These are phyloP conservation scores for Dictyostelium firmibasis DNA, from an alignment of 78 protist genomes.

Conservation along the genomic window DNA sequence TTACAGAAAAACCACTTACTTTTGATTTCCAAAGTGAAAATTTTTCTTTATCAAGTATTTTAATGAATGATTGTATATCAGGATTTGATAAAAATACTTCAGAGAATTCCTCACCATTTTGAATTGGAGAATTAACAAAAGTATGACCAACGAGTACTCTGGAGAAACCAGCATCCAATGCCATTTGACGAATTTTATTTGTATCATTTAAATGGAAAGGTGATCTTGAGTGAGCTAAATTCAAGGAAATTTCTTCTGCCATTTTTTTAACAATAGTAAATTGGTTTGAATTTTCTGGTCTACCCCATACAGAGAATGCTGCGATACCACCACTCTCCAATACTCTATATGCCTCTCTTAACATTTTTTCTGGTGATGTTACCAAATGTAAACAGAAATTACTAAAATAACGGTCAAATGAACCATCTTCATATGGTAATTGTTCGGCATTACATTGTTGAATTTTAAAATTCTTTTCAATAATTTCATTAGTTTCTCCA, in stretches of 20 bases:
- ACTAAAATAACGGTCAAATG: slow-evolving; percentile 36
- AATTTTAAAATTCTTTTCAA: neutral
- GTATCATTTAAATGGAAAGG: slow-evolving; percentile 59
- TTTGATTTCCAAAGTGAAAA: neutral
- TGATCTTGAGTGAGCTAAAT: neutral
- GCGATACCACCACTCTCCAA: slow-evolving; percentile 65
- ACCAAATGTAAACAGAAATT: slow-evolving; percentile 69
- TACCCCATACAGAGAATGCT: slow-evolving; percentile 66
- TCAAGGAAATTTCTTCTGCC: slow-evolving; percentile 1
- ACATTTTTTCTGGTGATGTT: slow-evolving; percentile 11
- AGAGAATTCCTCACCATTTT: slow-evolving; percentile 31
- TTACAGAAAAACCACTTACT: no score
- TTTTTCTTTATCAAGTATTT: slow-evolving; percentile 1
- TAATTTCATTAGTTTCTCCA: neutral
- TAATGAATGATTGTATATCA: neutral
- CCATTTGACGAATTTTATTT: slow-evolving; percentile 8
- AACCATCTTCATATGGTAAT: slow-evolving; percentile 13
- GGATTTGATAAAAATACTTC: slow-evolving; percentile 20
- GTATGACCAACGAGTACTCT: slow-evolving; percentile 16
- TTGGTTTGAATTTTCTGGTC: slow-evolving; percentile 42
- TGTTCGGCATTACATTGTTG: slow-evolving; percentile 20
- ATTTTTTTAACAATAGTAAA: slow-evolving; percentile 24
- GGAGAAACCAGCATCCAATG: slow-evolving; percentile 57
- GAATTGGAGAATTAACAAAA: neutral
- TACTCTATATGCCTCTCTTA: slow-evolving; percentile 29